Evolutionary conservation across 2,329 filamentous ascomycete genomes (phyloP).

Genomic region (Neofusicoccum parvum): DNA sequence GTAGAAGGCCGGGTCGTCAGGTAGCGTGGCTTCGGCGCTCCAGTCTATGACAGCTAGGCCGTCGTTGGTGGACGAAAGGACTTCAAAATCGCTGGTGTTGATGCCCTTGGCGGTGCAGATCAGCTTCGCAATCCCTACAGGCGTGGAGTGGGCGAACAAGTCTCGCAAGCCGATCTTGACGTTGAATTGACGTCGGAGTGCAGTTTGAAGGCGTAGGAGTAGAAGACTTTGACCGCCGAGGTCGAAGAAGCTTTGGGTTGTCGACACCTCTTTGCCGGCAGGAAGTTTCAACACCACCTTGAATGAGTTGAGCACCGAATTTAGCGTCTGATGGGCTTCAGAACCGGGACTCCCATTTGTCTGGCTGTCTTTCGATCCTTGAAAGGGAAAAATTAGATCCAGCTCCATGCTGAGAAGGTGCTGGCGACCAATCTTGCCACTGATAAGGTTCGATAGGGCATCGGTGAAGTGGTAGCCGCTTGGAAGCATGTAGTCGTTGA

Average conservation of each 20-base stretch:
- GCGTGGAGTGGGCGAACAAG: neutral
- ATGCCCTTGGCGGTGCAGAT: neutral
- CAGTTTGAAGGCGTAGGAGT: constrained; percentile 32
- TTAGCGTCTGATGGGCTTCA: neutral
- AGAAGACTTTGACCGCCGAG: constrained; percentile 42
- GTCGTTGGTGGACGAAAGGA: neutral
- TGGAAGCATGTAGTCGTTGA: constrained; percentile 10
- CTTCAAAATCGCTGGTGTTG: neutral
- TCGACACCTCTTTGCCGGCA: neutral
- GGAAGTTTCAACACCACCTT: constrained; percentile 1
- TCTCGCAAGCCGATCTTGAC: neutral
- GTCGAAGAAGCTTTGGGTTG: constrained; percentile 35
- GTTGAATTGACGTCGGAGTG: neutral
- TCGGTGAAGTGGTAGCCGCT: constrained; percentile 10
- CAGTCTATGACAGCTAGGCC: constrained; percentile 2
- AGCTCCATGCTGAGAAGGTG: neutral
- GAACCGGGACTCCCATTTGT: neutral
- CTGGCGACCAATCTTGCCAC: constrained; percentile 9
- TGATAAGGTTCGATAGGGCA: neutral
- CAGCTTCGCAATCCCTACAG: neutral
- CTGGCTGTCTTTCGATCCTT: neutral
- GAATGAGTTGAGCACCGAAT: neutral
- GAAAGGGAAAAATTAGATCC: neutral
- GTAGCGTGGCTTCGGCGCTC: neutral
- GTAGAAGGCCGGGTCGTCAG: neutral